Percentiles rank a stretch among this genome's conserved stretches.
Evolutionary conservation across 805 yeast species (phyloP).

Genomic region (Millerozyma acaciae): DNA sequence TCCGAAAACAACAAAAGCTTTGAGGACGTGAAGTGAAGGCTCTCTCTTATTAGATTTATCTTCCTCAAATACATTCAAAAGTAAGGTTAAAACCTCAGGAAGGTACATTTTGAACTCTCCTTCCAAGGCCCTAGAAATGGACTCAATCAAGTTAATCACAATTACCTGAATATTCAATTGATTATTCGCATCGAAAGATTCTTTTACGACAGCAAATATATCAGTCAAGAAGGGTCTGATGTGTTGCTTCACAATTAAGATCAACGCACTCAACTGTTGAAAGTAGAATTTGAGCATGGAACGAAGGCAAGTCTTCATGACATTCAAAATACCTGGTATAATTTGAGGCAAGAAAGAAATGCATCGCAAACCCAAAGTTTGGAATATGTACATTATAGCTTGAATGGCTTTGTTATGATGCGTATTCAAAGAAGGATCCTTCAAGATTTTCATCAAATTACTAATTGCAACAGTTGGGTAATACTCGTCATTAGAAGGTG

Average conservation of each 20-base stretch:
- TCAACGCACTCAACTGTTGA: constrained; percentile 78
- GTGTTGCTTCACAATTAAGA: constrained; percentile 82
- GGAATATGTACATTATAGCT: constrained; percentile 87
- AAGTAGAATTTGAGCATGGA: constrained; percentile 83
- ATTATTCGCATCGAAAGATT: constrained; percentile 51
- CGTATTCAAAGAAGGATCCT: constrained; percentile 77
- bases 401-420: constrained; percentile 94
- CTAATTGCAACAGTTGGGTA: constrained; percentile 93
- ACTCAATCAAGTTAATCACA: constrained; percentile 75
- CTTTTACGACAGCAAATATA: constrained; percentile 70
- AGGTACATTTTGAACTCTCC: constrained; percentile 87
- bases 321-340: constrained; percentile 80
- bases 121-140: constrained; percentile 79
- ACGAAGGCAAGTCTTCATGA: constrained; percentile 77
- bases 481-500: constrained; percentile 89
- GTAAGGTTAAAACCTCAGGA: constrained; percentile 70
- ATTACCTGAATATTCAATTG: constrained; percentile 67
- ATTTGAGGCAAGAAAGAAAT: constrained; percentile 86
- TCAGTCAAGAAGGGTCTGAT: constrained; percentile 77
- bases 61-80: constrained; percentile 72
- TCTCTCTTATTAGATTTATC: constrained; percentile 59
- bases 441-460: constrained; percentile 75
- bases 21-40: constrained; percentile 69
- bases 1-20: constrained; percentile 83
- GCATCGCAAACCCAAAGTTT: constrained; percentile 82